Evolutionary conservation across 192 early-diverging fungal species (phyloP), one percentile per base, ranked within the genome.

Genomic region (Podochytrium sp.): DNA sequence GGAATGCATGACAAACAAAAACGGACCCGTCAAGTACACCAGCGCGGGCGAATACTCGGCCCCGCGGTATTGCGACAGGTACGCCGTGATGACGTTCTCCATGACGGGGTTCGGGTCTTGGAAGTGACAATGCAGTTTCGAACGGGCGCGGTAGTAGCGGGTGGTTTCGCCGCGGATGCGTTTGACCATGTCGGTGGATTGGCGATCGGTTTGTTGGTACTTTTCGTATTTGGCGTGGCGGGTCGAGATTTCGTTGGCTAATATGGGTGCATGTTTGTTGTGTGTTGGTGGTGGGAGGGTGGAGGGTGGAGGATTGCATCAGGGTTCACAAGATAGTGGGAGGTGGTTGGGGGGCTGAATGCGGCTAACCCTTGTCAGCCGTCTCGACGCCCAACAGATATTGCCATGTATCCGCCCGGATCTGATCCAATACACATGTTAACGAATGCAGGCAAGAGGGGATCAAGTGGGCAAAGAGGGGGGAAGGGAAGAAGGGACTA

Each of bases 81-180:
- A 95, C 23, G 93, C 89, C 35, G 87, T 90, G 58, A 97, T 90
- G n/a, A 97, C 91, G 41, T 92, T 89, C 74, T 97, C 94, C 4
- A 83, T 70, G 30, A 27, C 23, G 14, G 6, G 2, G 7, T 14
- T 34, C 3, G 40, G 61, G 35, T 81, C 69, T 43, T 65, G 53
- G 53, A 58, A 16, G 3, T 92, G 89, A 47, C 30, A 57, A 14
- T 29, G 25, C 27, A 41, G 10, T 59, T 30, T 38, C 10, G 91
- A 90, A 2, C 92, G 87, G 58, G 91, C 86, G 16, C 89, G 90
- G 38, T n/a, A 57, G 69, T 71, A 71, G 2, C 65, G 47, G 7
- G 66, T 35, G 14, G 60, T 60, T 43, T 95, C 93, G 57, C 92
- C 92, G 5, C 92, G 89, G 50, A 93, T 88, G 18, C 91, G 92